Conservation (phyloP, 345 rosid genomes). For the Dimocarpus longan region DNA sequence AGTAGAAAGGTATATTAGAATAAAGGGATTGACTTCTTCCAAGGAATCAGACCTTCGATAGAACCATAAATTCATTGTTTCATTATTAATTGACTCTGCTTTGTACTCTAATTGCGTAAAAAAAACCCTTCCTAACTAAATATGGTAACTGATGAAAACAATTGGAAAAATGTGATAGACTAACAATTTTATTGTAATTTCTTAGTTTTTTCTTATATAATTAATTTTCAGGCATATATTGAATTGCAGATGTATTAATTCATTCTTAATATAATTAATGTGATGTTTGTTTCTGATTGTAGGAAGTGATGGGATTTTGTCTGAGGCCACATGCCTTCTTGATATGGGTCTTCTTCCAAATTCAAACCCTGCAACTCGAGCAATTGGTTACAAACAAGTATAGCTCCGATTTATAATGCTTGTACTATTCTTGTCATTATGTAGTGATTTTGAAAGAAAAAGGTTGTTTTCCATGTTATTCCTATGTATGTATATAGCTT, state of each 20-base stretch:
- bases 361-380: constrained; percentile 86
- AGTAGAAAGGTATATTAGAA: not conserved
- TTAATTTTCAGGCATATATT: not conserved
- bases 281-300: constrained; percentile 18
- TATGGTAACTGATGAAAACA: not conserved
- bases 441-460: not conserved
- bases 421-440: constrained; percentile 2
- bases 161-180: not conserved
- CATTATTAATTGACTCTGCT: too few relatives aligned
- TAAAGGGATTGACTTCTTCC: too few relatives aligned
- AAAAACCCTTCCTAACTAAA: too few relatives aligned
- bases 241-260: not conserved
- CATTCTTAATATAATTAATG: not conserved
- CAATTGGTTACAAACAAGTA: constrained; percentile 94
- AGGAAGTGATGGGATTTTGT: constrained; percentile 67
- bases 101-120: too few relatives aligned
- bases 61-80: too few relatives aligned
- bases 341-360: constrained; percentile 81
- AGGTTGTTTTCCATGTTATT: not conserved
- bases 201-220: not conserved
- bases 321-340: constrained; percentile 90
- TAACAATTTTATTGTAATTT: too few relatives aligned
- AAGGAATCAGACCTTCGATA: too few relatives aligned
- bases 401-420: constrained; percentile 1
- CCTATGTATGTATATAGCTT: not conserved